Evolutionary conservation across 495 filamentous ascomycete species (phyloP).

Genomic region (Tetracladium setigerum): DNA sequence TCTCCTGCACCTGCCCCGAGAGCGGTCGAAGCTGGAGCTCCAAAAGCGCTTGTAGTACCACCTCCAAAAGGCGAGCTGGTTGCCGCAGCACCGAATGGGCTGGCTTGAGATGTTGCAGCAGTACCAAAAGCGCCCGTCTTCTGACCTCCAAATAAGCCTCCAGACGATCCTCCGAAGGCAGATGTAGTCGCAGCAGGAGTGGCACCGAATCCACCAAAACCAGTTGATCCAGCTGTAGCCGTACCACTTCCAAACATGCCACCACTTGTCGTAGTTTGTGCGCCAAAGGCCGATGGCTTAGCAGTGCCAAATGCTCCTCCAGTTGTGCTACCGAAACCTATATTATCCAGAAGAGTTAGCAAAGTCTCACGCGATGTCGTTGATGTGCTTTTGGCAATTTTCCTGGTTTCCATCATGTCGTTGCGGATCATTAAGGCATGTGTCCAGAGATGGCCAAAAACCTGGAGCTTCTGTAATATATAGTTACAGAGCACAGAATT

Average conservation of each 20-base stretch:
- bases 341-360: slow-evolving; percentile 12
- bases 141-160: slow-evolving; percentile 40
- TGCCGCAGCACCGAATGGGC: background rate
- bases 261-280: slow-evolving; percentile 24
- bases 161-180: slow-evolving; percentile 33
- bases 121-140: slow-evolving; percentile 39
- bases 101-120: slow-evolving; percentile 19
- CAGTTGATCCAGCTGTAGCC: slow-evolving; percentile 33
- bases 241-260: slow-evolving; percentile 40
- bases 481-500: too few species aligned
- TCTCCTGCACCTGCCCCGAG: slow-evolving; percentile 34
- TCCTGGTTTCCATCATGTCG: background rate
- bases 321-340: slow-evolving; percentile 17
- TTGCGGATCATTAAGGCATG: background rate
- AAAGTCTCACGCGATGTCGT: background rate
- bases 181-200: slow-evolving; percentile 21
- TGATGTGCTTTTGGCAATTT: background rate
- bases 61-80: slow-evolving; percentile 14
- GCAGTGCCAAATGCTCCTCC: slow-evolving; percentile 19
- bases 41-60: slow-evolving; percentile 35
- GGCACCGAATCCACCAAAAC: slow-evolving; percentile 37
- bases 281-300: slow-evolving; percentile 26
- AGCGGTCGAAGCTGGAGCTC: slow-evolving; percentile 30
- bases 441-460: background rate
- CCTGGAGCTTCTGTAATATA: too few species aligned